These are phyloP conservation scores for Cutaneotrichosporon sp. DNA, from an alignment of 1,284 basidiomycete genomes.

Conservation along the genomic window DNA sequence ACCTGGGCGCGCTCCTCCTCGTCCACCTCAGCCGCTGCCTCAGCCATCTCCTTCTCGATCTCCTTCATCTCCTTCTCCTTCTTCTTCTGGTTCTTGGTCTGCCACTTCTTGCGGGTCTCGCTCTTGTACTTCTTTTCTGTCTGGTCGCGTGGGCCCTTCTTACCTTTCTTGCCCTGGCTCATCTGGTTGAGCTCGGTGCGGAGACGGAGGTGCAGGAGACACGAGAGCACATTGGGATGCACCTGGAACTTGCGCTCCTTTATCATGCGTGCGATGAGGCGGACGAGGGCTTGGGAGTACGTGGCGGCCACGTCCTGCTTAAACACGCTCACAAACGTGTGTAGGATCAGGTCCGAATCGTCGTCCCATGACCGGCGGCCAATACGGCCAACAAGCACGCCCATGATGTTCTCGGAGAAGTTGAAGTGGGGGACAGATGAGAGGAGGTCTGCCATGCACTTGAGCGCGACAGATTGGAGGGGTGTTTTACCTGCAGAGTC, in stretches of 20 bases:
- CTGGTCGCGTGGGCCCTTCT: constrained; percentile 58
- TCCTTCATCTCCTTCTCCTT: constrained; percentile 74
- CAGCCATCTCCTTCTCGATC: constrained; percentile 81
- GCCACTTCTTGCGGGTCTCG: constrained; percentile 60
- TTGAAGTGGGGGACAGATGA: constrained; percentile 91
- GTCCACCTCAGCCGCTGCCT: constrained; percentile 92
- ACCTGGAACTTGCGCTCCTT: constrained; percentile 89
- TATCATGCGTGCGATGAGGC: constrained; percentile 90
- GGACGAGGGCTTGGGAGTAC: constrained; percentile 81
- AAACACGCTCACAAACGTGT: constrained; percentile 75
- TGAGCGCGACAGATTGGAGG: constrained; percentile 66
- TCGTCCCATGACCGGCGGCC: constrained; percentile 84
- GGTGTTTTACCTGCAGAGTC: constrained; percentile 61
- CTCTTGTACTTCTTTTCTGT: constrained; percentile 56
- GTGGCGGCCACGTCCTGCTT: constrained; percentile 70
- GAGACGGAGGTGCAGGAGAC: constrained; percentile 79
- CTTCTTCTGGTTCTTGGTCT: constrained; percentile 84
- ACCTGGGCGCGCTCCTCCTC: constrained; percentile 79
- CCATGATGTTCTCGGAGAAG: constrained; percentile 89
- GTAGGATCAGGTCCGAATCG: constrained; percentile 75
- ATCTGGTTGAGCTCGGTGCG: constrained; percentile 68
- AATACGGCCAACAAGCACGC: constrained; percentile 73
- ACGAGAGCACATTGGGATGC: constrained; percentile 80
- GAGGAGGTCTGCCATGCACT: constrained; percentile 81
- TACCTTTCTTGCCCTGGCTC: constrained; percentile 52